Conservation (phyloP, 1,139 yeast genomes). For the Yamadazyma spencermartinsiae region DNA sequence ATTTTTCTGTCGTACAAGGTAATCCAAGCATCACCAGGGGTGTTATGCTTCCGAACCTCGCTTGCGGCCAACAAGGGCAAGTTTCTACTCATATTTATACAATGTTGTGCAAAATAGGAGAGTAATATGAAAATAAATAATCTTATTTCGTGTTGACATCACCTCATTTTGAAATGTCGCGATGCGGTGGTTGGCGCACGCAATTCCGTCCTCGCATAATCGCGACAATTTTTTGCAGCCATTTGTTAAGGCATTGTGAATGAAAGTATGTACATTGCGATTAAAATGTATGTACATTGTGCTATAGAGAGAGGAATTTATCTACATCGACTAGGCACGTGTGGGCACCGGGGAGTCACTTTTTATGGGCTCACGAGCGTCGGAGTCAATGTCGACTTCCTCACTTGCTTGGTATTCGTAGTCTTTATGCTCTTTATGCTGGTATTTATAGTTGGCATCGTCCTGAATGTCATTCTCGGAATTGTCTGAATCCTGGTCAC, state of each 20-base stretch:
- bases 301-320: too few relatives aligned
- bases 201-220: too few relatives aligned
- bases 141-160: conserved; percentile 3
- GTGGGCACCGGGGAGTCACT: too few relatives aligned
- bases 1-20: conserved; percentile 71
- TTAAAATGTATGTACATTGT: too few relatives aligned
- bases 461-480: conserved; percentile 1
- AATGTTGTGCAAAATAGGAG: conserved; percentile 2
- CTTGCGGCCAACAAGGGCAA: conserved; percentile 36
- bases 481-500: neutral
- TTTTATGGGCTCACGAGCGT: too few relatives aligned
- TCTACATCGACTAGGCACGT: too few relatives aligned
- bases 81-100: conserved; percentile 22
- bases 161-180: conserved; percentile 5
- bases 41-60: conserved; percentile 52
- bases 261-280: too few relatives aligned
- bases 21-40: conserved; percentile 69
- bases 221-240: too few relatives aligned
- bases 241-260: too few relatives aligned
- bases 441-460: neutral
- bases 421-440: conserved; percentile 5
- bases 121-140: neutral
- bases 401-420: neutral
- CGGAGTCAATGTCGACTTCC: neutral
- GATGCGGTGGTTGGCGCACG: too few relatives aligned